Evolutionary conservation across 306 rosid genomes (phyloP).

Genomic region (Cucurbita moschata): DNA sequence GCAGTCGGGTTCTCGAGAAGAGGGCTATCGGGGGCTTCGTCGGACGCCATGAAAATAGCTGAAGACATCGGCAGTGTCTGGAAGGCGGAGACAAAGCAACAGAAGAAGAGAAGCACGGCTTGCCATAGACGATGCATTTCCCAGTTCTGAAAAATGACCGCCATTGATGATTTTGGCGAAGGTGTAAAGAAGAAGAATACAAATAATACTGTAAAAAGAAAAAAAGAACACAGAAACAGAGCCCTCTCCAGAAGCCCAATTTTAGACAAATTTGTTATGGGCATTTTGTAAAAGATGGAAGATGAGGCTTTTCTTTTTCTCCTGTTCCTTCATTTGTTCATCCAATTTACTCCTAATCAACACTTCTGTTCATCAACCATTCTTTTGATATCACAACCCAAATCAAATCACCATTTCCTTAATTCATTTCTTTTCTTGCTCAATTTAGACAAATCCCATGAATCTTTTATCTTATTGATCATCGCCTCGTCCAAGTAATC

Average conservation of each 20-base stretch:
- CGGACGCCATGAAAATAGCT: slow-evolving; percentile 65
- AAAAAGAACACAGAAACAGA: slow-evolving; percentile 9
- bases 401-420: background rate
- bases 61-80: slow-evolving; percentile 68
- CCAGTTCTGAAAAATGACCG: slow-evolving; percentile 31
- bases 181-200: background rate
- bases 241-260: slow-evolving; percentile 73
- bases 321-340: background rate
- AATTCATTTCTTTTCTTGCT: background rate
- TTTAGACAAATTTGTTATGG: slow-evolving; percentile 30
- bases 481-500: too few species aligned
- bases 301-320: slow-evolving; percentile 42
- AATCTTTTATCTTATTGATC: background rate
- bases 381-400: background rate
- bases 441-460: background rate
- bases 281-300: slow-evolving; percentile 41
- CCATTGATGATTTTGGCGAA: background rate
- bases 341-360: background rate
- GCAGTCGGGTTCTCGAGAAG: slow-evolving; percentile 91
- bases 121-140: slow-evolving; percentile 80
- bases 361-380: background rate
- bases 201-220: slow-evolving; percentile 17
- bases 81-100: slow-evolving; percentile 54
- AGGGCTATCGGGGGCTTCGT: slow-evolving; percentile 82
- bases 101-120: slow-evolving; percentile 37